A percentile compares a stretch with the other conserved stretches of the same genome.
phyloP scores from a whole-genome alignment of 306 rosid genomes.

The Acacia acuminata region DNA sequence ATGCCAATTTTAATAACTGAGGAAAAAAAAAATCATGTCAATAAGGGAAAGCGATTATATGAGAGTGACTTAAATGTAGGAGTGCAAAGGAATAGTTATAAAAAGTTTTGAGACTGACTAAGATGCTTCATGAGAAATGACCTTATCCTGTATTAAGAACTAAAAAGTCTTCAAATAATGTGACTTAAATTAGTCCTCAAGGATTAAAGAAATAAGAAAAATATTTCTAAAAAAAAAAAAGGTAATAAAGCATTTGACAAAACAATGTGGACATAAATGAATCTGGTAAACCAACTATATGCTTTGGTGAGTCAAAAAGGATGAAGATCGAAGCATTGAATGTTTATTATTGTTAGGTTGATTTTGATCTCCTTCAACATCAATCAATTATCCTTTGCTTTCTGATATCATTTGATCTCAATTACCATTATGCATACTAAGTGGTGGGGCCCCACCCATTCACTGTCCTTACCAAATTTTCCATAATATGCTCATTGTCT shows the following conservation, averaged over 20 bases:
- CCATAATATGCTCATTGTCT: slow-evolving; percentile 72
- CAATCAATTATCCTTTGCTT: slow-evolving; percentile 30
- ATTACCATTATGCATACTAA: slow-evolving; percentile 54
- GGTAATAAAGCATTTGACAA: background rate
- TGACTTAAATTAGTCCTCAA: background rate
- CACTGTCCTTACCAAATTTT: slow-evolving; percentile 52
- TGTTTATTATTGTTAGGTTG: slow-evolving; percentile 20
- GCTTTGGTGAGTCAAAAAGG: slow-evolving; percentile 47
- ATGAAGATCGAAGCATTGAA: slow-evolving; percentile 21
- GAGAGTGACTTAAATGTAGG: background rate
- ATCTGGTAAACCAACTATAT: slow-evolving; percentile 36
- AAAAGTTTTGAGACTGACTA: background rate
- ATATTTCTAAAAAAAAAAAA: background rate
- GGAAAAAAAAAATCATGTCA: background rate
- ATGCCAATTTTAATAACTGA: background rate
- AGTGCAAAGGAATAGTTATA: background rate
- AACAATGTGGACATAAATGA: background rate
- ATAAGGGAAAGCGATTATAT: background rate
- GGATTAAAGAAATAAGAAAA: background rate
- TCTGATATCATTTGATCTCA: slow-evolving; percentile 40
- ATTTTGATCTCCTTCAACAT: slow-evolving; percentile 26
- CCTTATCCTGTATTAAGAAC: background rate
- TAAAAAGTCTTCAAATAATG: background rate
- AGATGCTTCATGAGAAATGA: background rate
- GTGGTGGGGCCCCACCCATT: slow-evolving; percentile 58